Evolutionary conservation across 371 early-diverging fungal genomes (phyloP).

Genomic region (Quaeritorhiza haematococci): DNA sequence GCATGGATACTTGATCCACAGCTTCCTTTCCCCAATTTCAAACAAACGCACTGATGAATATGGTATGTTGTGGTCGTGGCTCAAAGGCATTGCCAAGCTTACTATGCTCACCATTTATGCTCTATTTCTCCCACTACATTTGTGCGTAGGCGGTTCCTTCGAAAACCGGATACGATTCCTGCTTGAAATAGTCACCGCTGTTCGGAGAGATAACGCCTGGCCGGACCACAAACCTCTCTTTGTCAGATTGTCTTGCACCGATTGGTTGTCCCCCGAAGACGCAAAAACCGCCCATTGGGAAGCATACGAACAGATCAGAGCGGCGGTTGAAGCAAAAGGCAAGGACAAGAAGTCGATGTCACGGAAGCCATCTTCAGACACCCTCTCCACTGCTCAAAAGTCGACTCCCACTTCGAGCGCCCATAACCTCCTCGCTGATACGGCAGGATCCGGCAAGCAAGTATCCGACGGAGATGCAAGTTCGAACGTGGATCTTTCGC

Average conservation of each 20-base stretch:
- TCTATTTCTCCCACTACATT: too few species aligned
- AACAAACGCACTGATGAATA: conserved; percentile 83
- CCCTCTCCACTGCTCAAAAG: too few species aligned
- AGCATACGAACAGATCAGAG: too few species aligned
- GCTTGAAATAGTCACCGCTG: conserved; percentile 55
- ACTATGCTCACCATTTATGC: too few species aligned
- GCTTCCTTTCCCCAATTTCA: conserved; percentile 73
- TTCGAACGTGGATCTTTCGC: background rate
- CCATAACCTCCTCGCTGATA: too few species aligned
- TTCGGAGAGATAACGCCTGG: conserved; percentile 51
- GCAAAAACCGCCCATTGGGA: too few species aligned
- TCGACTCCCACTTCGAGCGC: too few species aligned
- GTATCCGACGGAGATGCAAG: background rate
- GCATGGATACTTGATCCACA: conserved; percentile 14
- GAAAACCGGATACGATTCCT: conserved; percentile 72
- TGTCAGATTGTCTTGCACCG: conserved; percentile 70
- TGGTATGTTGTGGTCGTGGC: conserved; percentile 35
- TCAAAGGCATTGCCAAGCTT: background rate
- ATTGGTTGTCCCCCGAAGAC: too few species aligned
- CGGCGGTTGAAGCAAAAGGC: too few species aligned
- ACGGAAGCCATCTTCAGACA: too few species aligned
- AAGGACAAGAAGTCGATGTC: too few species aligned
- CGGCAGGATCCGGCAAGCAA: background rate
- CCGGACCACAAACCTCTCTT: conserved; percentile 74
- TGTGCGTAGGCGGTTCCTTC: conserved; percentile 62